phyloP scores from a whole-genome alignment of 2,329 filamentous ascomycete species.

The Alternaria incomplexa region DNA sequence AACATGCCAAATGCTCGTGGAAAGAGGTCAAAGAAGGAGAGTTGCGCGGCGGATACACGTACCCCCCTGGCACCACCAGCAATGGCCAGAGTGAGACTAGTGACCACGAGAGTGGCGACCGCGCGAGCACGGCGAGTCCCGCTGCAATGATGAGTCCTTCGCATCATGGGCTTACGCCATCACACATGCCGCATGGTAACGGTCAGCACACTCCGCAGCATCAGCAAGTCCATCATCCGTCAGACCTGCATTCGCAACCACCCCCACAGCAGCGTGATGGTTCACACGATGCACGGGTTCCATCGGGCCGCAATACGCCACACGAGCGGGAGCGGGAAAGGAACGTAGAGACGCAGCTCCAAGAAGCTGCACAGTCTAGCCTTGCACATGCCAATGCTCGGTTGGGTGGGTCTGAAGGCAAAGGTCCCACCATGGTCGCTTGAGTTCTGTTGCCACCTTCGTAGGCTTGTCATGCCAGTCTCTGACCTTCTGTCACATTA shows the following conservation, averaged over 20 bases:
- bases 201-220: slow-evolving; percentile 30
- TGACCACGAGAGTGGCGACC: slow-evolving; percentile 34
- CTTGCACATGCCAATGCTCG: slow-evolving; percentile 37
- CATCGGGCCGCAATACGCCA: slow-evolving; percentile 27
- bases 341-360: slow-evolving; percentile 37
- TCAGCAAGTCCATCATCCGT: slow-evolving; percentile 8
- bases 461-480: not conserved
- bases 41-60: slow-evolving; percentile 44
- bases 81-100: slow-evolving; percentile 42
- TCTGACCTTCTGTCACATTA: not conserved
- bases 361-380: slow-evolving; percentile 43
- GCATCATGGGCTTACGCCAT: slow-evolving; percentile 30
- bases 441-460: slow-evolving; percentile 5
- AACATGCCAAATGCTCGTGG: slow-evolving; percentile 89
- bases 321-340: slow-evolving; percentile 30
- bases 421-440: slow-evolving; percentile 33
- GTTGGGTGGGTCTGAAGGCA: slow-evolving; percentile 18
- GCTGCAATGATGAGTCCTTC: slow-evolving; percentile 33
- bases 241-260: slow-evolving; percentile 3
- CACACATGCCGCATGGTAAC: slow-evolving; percentile 21
- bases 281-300: slow-evolving; percentile 24
- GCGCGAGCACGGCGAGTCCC: slow-evolving; percentile 40
- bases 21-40: slow-evolving; percentile 80
- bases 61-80: slow-evolving; percentile 29
- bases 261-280: slow-evolving; percentile 10